These are phyloP conservation scores for Mycena vitilis DNA, from an alignment of 768 basidiomycete species.

Conservation along the genomic window DNA sequence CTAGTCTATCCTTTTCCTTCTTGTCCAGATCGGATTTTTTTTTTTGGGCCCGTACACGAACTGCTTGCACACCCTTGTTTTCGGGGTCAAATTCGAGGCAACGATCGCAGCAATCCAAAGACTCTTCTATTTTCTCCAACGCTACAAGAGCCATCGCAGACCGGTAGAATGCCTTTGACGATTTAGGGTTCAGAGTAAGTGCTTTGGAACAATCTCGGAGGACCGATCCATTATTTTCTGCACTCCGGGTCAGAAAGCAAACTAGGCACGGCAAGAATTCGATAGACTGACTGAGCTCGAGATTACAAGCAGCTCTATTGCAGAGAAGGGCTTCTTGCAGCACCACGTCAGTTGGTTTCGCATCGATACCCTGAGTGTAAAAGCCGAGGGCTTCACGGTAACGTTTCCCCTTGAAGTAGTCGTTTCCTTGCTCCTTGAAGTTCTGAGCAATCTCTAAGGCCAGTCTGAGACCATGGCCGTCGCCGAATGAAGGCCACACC, in stretches of 20 bases:
- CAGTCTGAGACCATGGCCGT: slow-evolving; percentile 14
- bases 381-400: slow-evolving; percentile 90
- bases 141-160: slow-evolving; percentile 82
- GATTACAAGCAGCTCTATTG: slow-evolving; percentile 94
- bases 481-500: slow-evolving; percentile 49
- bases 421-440: slow-evolving; percentile 97
- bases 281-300: slow-evolving; percentile 77
- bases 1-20: slow-evolving; percentile 61
- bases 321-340: slow-evolving; percentile 78
- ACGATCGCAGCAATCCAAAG: slow-evolving; percentile 81
- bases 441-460: slow-evolving; percentile 84
- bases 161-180: slow-evolving; percentile 89
- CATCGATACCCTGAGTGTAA: slow-evolving; percentile 91
- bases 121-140: slow-evolving; percentile 83
- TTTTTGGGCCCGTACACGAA: slow-evolving; percentile 61
- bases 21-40: slow-evolving; percentile 62
- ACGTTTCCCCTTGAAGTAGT: slow-evolving; percentile 89
- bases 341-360: slow-evolving; percentile 72
- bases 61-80: slow-evolving; percentile 63
- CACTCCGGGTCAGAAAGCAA: slow-evolving; percentile 12
- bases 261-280: too few species aligned
- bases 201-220: slow-evolving; percentile 87
- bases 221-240: slow-evolving; percentile 91
- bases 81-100: slow-evolving; percentile 70
- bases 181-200: slow-evolving; percentile 67